Percentiles rank a stretch among this genome's conserved stretches.
Evolutionary conservation across 768 basidiomycete genomes (phyloP).

Genomic region (Suillus lakei): DNA sequence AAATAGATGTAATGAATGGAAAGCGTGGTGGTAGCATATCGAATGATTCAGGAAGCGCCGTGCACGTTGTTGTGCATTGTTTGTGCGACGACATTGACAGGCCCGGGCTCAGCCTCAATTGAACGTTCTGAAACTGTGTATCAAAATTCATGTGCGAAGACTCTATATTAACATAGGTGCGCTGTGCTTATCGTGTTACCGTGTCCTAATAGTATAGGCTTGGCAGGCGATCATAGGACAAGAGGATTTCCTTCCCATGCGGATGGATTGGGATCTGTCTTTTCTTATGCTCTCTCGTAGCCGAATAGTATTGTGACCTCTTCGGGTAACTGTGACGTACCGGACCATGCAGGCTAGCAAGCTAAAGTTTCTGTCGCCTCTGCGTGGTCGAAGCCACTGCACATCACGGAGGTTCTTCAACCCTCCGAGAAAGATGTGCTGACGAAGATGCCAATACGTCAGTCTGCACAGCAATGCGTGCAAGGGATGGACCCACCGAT

Average conservation of each 20-base stretch:
- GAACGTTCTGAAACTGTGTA: no score
- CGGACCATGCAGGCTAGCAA: neutral
- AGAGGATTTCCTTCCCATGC: no score
- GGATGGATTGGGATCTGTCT: no score
- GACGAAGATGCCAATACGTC: neutral
- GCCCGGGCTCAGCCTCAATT: neutral
- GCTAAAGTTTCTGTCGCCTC: neutral
- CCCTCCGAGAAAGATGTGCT: neutral
- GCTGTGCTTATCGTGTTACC: neutral
- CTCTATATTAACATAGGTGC: neutral
- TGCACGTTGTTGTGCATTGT: neutral
- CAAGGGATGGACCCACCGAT: neutral
- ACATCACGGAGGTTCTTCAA: neutral
- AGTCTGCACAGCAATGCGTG: neutral
- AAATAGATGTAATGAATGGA: neutral
- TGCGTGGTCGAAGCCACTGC: neutral
- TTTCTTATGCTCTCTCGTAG: no score
- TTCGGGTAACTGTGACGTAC: neutral
- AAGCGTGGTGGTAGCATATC: neutral
- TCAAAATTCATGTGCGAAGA: neutral
- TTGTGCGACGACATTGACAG: slow-evolving; percentile 1
- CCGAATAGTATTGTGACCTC: no score
- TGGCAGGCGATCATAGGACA: no score
- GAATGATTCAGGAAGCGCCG: neutral
- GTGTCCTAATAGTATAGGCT: neutral